Evolutionary conservation across 495 filamentous ascomycete species (phyloP), one percentile per base, ranked within the genome.

Genomic region (Parmelia sp.): DNA sequence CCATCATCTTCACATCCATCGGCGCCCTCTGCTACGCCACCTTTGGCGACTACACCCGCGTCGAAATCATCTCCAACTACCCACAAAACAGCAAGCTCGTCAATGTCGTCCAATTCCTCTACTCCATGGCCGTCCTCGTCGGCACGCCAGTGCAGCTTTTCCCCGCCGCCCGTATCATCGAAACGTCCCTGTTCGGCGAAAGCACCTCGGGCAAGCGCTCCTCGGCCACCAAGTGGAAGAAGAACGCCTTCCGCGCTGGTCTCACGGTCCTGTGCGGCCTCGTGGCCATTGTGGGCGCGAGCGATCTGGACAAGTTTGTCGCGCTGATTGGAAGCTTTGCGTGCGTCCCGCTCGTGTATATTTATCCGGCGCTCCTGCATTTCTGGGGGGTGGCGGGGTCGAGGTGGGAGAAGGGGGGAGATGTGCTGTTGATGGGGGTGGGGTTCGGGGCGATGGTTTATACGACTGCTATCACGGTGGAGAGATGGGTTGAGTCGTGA

Each of bases 91-190:
- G 76, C 74, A 80, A 80, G 37, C 75, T 88, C 25, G 86, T 88
- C 72, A 86, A 88, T 51, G 77, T 79, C 0, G 83, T 88, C 17
- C 86, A 88, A 60, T 83, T 88, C 60, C 76, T 88, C 37, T 88
- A 88, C 75, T 82, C 84, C 21, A 71, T 86, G 0, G 85, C 85
- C 4, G 81, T 88, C 35, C 74, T 88, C 4, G 81, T 82, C 10
- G 84, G 84, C 12, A 81, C 79, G 1, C 85, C 85, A 0, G 84
- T 88, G 1, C 85, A 88, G 70, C 79, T 87, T 35, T 88, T 86
- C 69, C 85, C 85, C 0, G 83, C 85, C 12, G 70, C 85, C 42
- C 75, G 85, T 17, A 88, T 88, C 68, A 72, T 86, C 44, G 85
- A 87, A 71, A 77, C 75, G 0, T 74, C 68, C 39, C 64, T 86